Conservation (phyloP, 2,329 filamentous ascomycete species). For the Penicillium italicum region DNA sequence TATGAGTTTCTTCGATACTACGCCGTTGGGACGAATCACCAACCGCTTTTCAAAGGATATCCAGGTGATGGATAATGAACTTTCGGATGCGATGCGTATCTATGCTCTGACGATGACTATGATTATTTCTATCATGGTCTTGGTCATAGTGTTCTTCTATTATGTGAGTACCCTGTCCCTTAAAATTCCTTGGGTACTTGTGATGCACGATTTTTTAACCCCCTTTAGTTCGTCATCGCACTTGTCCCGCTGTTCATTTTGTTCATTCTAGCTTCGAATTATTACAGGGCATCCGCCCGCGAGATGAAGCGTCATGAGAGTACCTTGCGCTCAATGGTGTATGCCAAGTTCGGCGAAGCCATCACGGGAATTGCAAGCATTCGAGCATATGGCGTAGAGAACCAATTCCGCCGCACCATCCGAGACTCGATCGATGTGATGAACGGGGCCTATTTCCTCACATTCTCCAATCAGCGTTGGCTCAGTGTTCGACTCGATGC, state of each 20-base stretch:
- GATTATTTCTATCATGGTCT: conserved; percentile 76
- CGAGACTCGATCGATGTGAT: conserved; percentile 78
- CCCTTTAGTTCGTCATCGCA: conserved; percentile 60
- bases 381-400: conserved; percentile 78
- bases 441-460: conserved; percentile 91
- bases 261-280: conserved; percentile 77
- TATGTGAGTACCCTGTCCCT: conserved; percentile 50
- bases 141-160: conserved; percentile 94
- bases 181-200: neutral
- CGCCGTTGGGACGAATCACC: conserved; percentile 88
- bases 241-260: conserved; percentile 67
- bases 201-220: neutral
- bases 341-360: conserved; percentile 87
- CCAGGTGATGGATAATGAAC: conserved; percentile 91
- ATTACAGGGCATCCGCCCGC: conserved; percentile 85
- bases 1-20: conserved; percentile 95
- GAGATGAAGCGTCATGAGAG: conserved; percentile 95
- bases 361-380: conserved; percentile 74
- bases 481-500: conserved; percentile 78
- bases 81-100: conserved; percentile 87
- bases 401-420: conserved; percentile 69
- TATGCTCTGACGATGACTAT: conserved; percentile 81
- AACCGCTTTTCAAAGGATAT: conserved; percentile 96
- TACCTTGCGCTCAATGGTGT: conserved; percentile 79
- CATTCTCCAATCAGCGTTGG: conserved; percentile 94